These are phyloP conservation scores for Mrakia blollopis DNA, from an alignment of 768 basidiomycete genomes.

Conservation along the genomic window DNA sequence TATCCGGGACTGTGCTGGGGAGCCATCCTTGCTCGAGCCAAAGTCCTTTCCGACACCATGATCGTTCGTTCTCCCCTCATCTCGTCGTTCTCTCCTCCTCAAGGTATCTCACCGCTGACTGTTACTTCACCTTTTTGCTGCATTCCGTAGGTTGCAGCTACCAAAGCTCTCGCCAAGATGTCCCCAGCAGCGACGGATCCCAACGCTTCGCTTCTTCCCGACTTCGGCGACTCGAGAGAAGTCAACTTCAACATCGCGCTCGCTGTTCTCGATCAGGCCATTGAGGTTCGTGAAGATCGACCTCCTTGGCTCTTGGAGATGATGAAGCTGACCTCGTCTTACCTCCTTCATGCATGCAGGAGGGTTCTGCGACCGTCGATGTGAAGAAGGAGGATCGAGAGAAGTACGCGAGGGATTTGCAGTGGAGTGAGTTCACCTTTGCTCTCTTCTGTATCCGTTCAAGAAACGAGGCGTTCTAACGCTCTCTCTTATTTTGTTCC, in stretches of 20 bases:
- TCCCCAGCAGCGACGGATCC: slow-evolving; percentile 69
- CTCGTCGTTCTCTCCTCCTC: neutral
- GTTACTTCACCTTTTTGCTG: neutral
- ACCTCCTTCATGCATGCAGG: slow-evolving; percentile 36
- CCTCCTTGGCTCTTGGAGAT: too few relatives aligned
- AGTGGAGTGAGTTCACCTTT: slow-evolving; percentile 1
- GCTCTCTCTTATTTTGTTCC: too few relatives aligned
- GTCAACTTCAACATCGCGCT: slow-evolving; percentile 74
- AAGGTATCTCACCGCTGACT: neutral
- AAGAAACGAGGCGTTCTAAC: too few relatives aligned
- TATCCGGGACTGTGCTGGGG: slow-evolving; percentile 83
- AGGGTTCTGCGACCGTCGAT: slow-evolving; percentile 48
- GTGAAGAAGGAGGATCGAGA: slow-evolving; percentile 8
- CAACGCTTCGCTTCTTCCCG: slow-evolving; percentile 64
- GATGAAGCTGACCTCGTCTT: too few relatives aligned
- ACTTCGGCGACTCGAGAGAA: slow-evolving; percentile 46
- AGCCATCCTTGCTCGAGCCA: slow-evolving; percentile 61
- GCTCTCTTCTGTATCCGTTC: too few relatives aligned
- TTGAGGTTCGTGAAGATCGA: slow-evolving; percentile 46
- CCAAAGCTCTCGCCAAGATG: slow-evolving; percentile 64
- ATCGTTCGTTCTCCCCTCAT: slow-evolving; percentile 49
- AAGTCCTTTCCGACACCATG: slow-evolving; percentile 72
- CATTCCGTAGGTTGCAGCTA: slow-evolving; percentile 54
- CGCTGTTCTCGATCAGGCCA: slow-evolving; percentile 71
- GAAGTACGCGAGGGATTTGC: slow-evolving; percentile 5